phyloP scores from a whole-genome alignment of 495 filamentous ascomycete genomes.

The Penicillium tannophilum region DNA sequence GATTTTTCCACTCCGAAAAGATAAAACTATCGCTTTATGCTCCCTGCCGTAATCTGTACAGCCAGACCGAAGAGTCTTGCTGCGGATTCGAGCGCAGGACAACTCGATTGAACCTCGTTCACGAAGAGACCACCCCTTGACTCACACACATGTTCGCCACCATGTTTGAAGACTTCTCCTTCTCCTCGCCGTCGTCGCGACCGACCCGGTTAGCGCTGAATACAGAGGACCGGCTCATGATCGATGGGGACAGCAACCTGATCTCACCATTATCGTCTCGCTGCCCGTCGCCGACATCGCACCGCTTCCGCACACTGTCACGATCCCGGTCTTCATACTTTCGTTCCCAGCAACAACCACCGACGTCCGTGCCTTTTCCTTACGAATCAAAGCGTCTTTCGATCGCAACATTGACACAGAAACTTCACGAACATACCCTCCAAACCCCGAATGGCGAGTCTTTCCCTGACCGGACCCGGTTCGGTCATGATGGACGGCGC shows the following conservation, averaged over 20 bases:
- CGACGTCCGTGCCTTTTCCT: slow-evolving; percentile 48
- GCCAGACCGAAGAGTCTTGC: slow-evolving; percentile 14
- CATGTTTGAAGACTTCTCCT: slow-evolving; percentile 54
- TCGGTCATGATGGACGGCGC: slow-evolving; percentile 6
- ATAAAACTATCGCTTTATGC: slow-evolving; percentile 9
- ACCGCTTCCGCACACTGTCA: slow-evolving; percentile 36
- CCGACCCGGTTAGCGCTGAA: slow-evolving; percentile 38
- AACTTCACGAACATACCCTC: slow-evolving; percentile 50
- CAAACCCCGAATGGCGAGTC: slow-evolving; percentile 22
- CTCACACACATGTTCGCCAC: slow-evolving; percentile 9
- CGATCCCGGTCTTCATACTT: slow-evolving; percentile 41
- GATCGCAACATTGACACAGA: slow-evolving; percentile 46
- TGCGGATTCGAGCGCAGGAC: slow-evolving; percentile 18
- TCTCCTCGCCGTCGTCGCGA: slow-evolving; percentile 44
- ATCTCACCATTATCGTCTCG: slow-evolving; percentile 51
- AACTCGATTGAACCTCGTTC: not conserved
- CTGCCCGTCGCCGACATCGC: slow-evolving; percentile 48
- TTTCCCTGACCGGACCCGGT: slow-evolving; percentile 7
- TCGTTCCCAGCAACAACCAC: slow-evolving; percentile 38
- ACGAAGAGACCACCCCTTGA: not conserved
- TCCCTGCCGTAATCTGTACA: slow-evolving; percentile 9
- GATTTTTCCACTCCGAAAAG: slow-evolving; percentile 3
- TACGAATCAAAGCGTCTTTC: slow-evolving; percentile 48
- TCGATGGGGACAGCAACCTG: slow-evolving; percentile 41
- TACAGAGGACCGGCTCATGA: slow-evolving; percentile 41